Conservation (phyloP, 2,329 filamentous ascomycete genomes). For the Graphiopsis chlorocephala region DNA sequence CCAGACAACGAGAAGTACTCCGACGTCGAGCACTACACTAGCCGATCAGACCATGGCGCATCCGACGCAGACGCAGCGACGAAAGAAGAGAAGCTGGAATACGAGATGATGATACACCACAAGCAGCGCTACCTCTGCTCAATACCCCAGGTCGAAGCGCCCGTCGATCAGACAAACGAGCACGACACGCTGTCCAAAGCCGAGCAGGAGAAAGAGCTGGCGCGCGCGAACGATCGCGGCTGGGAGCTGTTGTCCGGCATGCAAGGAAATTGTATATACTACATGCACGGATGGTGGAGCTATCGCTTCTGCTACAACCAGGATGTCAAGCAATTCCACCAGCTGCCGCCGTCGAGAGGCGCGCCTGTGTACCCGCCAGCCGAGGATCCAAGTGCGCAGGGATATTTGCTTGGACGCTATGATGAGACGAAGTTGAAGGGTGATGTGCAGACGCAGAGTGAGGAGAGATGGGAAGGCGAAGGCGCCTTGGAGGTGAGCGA, state of each 20-base stretch:
- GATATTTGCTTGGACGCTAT: constrained; percentile 72
- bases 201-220: constrained; percentile 77
- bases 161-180: constrained; percentile 29
- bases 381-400: constrained; percentile 71
- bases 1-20: not conserved
- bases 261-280: constrained; percentile 78
- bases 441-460: constrained; percentile 33
- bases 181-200: constrained; percentile 43
- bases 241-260: constrained; percentile 77
- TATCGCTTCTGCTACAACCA: constrained; percentile 91
- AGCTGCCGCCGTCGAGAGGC: constrained; percentile 66
- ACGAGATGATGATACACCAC: constrained; percentile 73
- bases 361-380: constrained; percentile 67
- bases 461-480: constrained; percentile 25
- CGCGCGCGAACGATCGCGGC: constrained; percentile 71
- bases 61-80: constrained; percentile 14
- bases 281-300: constrained; percentile 88
- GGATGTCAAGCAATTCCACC: constrained; percentile 87
- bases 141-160: constrained; percentile 67
- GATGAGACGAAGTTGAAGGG: constrained; percentile 25
- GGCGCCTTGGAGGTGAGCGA: constrained; percentile 31
- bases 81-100: constrained; percentile 38
- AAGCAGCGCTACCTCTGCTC: constrained; percentile 77
- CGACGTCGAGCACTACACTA: constrained; percentile 5
- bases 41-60: not conserved